phyloP scores from a whole-genome alignment of 441 rosid genomes.

The Gossypium schwendimanii region DNA sequence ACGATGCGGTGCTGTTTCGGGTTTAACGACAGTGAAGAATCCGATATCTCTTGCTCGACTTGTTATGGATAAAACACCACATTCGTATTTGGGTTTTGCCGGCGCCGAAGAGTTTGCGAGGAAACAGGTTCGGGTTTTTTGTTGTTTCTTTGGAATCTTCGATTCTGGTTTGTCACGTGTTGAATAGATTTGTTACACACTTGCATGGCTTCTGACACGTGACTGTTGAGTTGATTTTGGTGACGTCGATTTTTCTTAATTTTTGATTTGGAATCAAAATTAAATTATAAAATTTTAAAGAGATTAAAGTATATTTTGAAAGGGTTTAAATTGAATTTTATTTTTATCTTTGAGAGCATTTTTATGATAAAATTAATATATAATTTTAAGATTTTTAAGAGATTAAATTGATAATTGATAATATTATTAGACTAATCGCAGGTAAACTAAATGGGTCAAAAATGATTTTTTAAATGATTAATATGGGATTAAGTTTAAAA shows the following conservation, averaged over 20 bases:
- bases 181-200: neutral
- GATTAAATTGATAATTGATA: no score
- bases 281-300: no score
- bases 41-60: slow-evolving; percentile 87
- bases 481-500: no score
- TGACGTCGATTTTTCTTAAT: no score
- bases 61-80: slow-evolving; percentile 92
- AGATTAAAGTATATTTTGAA: no score
- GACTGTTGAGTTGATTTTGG: neutral
- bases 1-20: slow-evolving; percentile 89
- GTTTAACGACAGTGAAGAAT: slow-evolving; percentile 75
- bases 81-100: slow-evolving; percentile 78
- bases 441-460: no score
- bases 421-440: accelerated
- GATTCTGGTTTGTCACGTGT: neutral
- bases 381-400: no score
- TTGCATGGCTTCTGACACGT: neutral
- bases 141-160: neutral
- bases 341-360: no score
- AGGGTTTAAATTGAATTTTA: no score
- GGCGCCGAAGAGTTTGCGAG: slow-evolving; percentile 90
- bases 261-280: no score
- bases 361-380: no score
- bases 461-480: no score
- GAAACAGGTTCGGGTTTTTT: slow-evolving; percentile 51